Conservation (phyloP, 2,329 filamentous ascomycete genomes). For the Microdochium trichocladiopsis region DNA sequence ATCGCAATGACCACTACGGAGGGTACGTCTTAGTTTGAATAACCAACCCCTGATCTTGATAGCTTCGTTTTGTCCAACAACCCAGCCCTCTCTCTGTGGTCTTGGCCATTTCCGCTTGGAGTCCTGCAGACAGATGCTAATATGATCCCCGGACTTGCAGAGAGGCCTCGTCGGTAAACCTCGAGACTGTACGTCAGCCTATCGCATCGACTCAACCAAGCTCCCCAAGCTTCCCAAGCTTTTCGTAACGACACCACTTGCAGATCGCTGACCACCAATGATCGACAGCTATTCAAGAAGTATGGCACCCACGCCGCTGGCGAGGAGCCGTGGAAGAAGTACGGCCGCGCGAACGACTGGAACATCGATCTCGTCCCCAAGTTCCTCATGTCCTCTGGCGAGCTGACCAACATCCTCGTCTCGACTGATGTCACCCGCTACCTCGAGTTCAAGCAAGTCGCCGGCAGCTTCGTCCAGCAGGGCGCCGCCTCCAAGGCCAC, state of each 20-base stretch:
- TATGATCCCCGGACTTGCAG: too few species aligned
- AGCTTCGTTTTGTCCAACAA: not conserved
- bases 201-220: slow-evolving; percentile 3
- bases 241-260: slow-evolving; percentile 3
- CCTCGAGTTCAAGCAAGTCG: slow-evolving; percentile 90
- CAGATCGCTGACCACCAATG: not conserved
- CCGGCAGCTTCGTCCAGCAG: slow-evolving; percentile 94
- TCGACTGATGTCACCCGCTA: slow-evolving; percentile 88
- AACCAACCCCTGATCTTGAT: not conserved
- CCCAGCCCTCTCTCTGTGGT: not conserved
- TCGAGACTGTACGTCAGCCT: slow-evolving; percentile 66
- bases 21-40: slow-evolving; percentile 54
- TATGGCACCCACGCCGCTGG: slow-evolving; percentile 76
- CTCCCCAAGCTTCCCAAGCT: slow-evolving; percentile 3
- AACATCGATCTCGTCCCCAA: slow-evolving; percentile 99
- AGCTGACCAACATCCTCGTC: slow-evolving; percentile 96
- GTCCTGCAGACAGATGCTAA: too few species aligned
- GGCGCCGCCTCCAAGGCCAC: slow-evolving; percentile 75
- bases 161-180: slow-evolving; percentile 93
- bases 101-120: too few species aligned
- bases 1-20: slow-evolving; percentile 97
- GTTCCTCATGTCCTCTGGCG: slow-evolving; percentile 96
- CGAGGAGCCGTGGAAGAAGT: slow-evolving; percentile 96
- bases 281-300: slow-evolving; percentile 81
- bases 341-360: slow-evolving; percentile 95